Conservation (phyloP, 768 basidiomycete genomes). For the Dacryopinax primogenitus region DNA sequence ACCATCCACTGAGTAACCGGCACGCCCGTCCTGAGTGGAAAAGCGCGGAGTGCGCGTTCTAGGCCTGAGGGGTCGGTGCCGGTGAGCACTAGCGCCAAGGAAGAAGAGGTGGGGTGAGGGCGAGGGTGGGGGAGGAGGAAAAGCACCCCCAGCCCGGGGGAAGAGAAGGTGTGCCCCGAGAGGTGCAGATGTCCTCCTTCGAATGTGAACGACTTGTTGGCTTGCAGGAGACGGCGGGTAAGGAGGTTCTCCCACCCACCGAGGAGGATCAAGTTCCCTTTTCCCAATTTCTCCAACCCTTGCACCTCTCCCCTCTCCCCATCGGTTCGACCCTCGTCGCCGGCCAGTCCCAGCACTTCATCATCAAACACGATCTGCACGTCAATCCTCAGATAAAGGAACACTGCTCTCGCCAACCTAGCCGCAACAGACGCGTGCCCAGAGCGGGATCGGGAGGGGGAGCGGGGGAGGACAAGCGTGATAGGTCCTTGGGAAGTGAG, state of each 20-base stretch:
- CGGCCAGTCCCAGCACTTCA: slow-evolving; percentile 25
- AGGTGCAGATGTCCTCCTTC: slow-evolving; percentile 20
- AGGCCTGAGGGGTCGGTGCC: slow-evolving; percentile 45
- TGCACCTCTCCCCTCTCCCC: slow-evolving; percentile 18
- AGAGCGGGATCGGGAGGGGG: too few relatives aligned
- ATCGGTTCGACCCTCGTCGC: background rate
- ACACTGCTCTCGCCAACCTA: slow-evolving; percentile 54
- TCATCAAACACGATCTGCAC: slow-evolving; percentile 41
- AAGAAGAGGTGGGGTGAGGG: slow-evolving; percentile 29
- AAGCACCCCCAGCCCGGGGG: too few relatives aligned
- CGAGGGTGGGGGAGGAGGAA: slow-evolving; percentile 59
- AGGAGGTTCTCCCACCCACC: slow-evolving; percentile 22
- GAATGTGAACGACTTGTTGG: slow-evolving; percentile 15
- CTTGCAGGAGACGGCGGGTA: background rate
- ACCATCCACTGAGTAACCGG: slow-evolving; percentile 68
- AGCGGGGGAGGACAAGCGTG: slow-evolving; percentile 41
- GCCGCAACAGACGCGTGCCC: slow-evolving; percentile 41
- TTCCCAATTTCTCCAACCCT: slow-evolving; percentile 8
- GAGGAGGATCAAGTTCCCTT: slow-evolving; percentile 22
- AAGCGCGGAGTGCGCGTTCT: slow-evolving; percentile 57
- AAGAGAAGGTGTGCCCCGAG: slow-evolving; percentile 17
- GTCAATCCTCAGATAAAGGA: slow-evolving; percentile 58
- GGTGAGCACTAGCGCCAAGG: slow-evolving; percentile 45
- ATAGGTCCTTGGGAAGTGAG: slow-evolving; percentile 44
- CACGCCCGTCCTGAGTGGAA: slow-evolving; percentile 75